Percentiles rank a stretch among this genome's conserved stretches.
phyloP scores from a whole-genome alignment of 768 basidiomycete genomes.

The Chalciporus sphaerocephalus region DNA sequence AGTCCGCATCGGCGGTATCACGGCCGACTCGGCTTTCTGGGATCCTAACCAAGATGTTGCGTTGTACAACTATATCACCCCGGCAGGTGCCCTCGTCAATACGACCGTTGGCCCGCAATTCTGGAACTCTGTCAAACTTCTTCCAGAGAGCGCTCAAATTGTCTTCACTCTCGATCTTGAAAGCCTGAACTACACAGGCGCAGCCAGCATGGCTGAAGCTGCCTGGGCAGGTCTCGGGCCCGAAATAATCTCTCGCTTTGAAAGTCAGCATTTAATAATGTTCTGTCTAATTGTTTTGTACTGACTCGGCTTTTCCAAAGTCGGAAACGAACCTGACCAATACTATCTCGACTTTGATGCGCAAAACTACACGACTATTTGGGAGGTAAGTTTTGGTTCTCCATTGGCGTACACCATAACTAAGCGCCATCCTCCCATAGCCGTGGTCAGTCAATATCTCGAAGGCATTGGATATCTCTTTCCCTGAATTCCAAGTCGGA shows the following conservation, averaged over 20 bases:
- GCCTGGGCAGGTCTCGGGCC: constrained; percentile 36
- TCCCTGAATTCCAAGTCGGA: constrained; percentile 46
- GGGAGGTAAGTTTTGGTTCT: constrained; percentile 35
- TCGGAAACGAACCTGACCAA: constrained; percentile 56
- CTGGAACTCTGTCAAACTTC: constrained; percentile 41
- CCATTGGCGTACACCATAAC: neutral
- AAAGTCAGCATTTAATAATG: constrained; percentile 33
- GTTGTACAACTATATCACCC: constrained; percentile 40
- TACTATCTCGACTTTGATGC: constrained; percentile 40
- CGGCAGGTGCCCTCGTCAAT: constrained; percentile 41
- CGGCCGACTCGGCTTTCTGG: constrained; percentile 52
- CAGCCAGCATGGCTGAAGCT: constrained; percentile 42
- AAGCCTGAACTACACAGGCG: constrained; percentile 40
- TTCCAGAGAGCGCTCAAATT: constrained; percentile 46
- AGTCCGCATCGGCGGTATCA: constrained; percentile 51
- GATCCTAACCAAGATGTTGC: constrained; percentile 33
- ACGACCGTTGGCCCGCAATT: constrained; percentile 50
- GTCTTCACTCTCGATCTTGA: constrained; percentile 44
- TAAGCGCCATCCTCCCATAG: constrained; percentile 19
- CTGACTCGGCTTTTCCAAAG: constrained; percentile 16
- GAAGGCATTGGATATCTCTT: constrained; percentile 31
- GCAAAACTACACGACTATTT: constrained; percentile 40
- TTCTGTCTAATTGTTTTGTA: neutral
- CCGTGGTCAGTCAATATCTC: constrained; percentile 50
- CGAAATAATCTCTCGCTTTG: constrained; percentile 38